These are phyloP conservation scores for Mycena sp. DNA, from an alignment of 1,284 basidiomycete species.

Conservation along the genomic window DNA sequence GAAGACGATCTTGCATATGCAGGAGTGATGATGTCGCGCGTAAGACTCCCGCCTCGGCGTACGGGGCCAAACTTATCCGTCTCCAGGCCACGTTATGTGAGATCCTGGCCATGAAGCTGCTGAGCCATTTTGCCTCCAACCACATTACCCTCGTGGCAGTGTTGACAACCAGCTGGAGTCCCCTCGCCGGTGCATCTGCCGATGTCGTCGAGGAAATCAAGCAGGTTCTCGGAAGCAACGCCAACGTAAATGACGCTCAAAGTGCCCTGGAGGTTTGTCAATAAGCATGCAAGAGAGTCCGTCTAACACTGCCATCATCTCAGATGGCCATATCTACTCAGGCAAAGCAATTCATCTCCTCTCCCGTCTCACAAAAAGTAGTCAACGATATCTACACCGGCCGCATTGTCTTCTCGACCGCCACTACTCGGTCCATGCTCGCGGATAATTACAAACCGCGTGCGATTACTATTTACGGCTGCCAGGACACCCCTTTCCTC, in stretches of 20 bases:
- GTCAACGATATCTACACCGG: slow-evolving; percentile 86
- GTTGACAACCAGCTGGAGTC: slow-evolving; percentile 82
- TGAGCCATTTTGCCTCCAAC: slow-evolving; percentile 76
- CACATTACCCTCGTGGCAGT: slow-evolving; percentile 79
- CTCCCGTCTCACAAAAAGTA: slow-evolving; percentile 81
- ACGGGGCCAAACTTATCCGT: slow-evolving; percentile 12
- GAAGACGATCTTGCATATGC: slow-evolving; percentile 79
- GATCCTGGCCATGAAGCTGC: slow-evolving; percentile 86
- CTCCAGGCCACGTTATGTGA: slow-evolving; percentile 73
- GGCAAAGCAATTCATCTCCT: slow-evolving; percentile 75
- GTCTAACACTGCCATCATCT: too few species aligned
- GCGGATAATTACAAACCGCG: slow-evolving; percentile 88
- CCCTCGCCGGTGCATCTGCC: slow-evolving; percentile 80
- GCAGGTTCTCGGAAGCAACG: slow-evolving; percentile 52
- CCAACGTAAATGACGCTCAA: slow-evolving; percentile 27
- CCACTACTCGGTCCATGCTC: slow-evolving; percentile 76
- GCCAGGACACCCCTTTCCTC: slow-evolving; percentile 77
- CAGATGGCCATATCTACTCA: slow-evolving; percentile 68
- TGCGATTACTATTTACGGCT: slow-evolving; percentile 80
- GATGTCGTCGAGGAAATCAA: slow-evolving; percentile 70
- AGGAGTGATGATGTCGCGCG: slow-evolving; percentile 65
- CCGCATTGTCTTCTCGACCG: slow-evolving; percentile 71
- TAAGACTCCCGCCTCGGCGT: slow-evolving; percentile 8
- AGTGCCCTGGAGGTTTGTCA: slow-evolving; percentile 74
- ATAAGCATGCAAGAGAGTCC: slow-evolving; percentile 78